Conservation (phyloP, 768 basidiomycete genomes). For the Tricholoma bakamatsutake region DNA sequence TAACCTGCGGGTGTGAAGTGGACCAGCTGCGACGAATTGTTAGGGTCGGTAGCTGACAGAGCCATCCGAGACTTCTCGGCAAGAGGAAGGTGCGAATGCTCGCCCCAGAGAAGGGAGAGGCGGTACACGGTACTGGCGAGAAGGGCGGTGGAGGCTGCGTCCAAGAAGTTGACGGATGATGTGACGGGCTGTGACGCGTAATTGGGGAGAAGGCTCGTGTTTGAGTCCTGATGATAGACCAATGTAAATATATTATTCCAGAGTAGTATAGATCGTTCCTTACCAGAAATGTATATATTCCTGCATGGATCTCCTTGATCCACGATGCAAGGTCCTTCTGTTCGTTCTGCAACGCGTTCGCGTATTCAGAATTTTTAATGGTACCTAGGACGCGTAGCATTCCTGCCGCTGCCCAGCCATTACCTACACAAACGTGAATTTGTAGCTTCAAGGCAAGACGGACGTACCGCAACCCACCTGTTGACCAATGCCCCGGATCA, state of each 20-base stretch:
- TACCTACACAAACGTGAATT: conserved; percentile 39
- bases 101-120: conserved; percentile 47
- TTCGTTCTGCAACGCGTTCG: conserved; percentile 40
- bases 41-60: conserved; percentile 18
- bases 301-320: conserved; percentile 69
- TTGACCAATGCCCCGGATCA: conserved; percentile 77
- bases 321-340: conserved; percentile 56
- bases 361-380: conserved; percentile 56
- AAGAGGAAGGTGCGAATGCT: conserved; percentile 42
- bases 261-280: conserved; percentile 17
- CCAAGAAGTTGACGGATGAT: conserved; percentile 51
- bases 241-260: conserved; percentile 6
- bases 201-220: conserved; percentile 54
- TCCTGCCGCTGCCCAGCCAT: conserved; percentile 86
- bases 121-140: conserved; percentile 76
- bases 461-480: conserved; percentile 38
- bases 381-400: conserved; percentile 81
- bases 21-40: conserved; percentile 18
- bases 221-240: conserved; percentile 29
- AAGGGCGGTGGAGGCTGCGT: conserved; percentile 68
- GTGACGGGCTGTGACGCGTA: conserved; percentile 50
- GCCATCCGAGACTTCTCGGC: conserved; percentile 54
- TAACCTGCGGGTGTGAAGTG: conserved; percentile 60
- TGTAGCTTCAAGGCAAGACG: not conserved
- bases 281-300: conserved; percentile 58